Base-by-base conservation (phyloP, 352 stramenopile genomes). In the Albugo laibachii region DNA sequence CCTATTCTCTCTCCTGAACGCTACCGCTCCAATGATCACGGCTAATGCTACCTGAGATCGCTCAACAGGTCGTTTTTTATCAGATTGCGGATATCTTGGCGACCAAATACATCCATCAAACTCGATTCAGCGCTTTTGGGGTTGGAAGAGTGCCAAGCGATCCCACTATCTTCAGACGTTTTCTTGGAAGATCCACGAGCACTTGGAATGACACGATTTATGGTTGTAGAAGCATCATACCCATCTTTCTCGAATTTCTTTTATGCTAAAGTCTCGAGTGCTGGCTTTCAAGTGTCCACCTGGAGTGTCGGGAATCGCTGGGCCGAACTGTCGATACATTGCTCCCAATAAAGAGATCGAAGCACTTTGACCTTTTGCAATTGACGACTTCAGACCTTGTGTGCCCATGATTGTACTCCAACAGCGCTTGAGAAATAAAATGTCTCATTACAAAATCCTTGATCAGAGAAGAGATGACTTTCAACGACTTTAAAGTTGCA, bases 11-110 rank as follows among this genome's bases (percentile, higher is more conserved):
- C n/a, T n/a, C n/a, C n/a, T n/a, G n/a, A n/a, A n/a, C n/a, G n/a
- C n/a, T n/a, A n/a, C n/a, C n/a, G n/a, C n/a, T n/a, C n/a, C n/a
- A n/a, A n/a, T n/a, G n/a, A n/a, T n/a, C n/a, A n/a, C n/a, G n/a
- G n/a, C n/a, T n/a, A n/a, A n/a, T n/a, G n/a, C n/a, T n/a, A 85
- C 39, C 87, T 83, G 66, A 92, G 83, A 36, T 84, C 64, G 1
- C 69, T 75, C 39, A 92, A 63, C n/a, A 92, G 51, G 6, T 92
- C 75, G 45, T 88, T 92, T 15, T 76, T 89, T 21, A 92, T 68
- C 38, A 89, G 75, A 18, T 50, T 58, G 38, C 75, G 85, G 16
- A 91, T 66, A 48, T 92, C 79, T 11, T 73, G 58, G 36, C 79
- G 68, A 12, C 75, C 79, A 49, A 92, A 88, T 1, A 87, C 52